These are phyloP conservation scores for Brettanomyces anomalus DNA, from an alignment of 805 yeast genomes.

Conservation along the genomic window DNA sequence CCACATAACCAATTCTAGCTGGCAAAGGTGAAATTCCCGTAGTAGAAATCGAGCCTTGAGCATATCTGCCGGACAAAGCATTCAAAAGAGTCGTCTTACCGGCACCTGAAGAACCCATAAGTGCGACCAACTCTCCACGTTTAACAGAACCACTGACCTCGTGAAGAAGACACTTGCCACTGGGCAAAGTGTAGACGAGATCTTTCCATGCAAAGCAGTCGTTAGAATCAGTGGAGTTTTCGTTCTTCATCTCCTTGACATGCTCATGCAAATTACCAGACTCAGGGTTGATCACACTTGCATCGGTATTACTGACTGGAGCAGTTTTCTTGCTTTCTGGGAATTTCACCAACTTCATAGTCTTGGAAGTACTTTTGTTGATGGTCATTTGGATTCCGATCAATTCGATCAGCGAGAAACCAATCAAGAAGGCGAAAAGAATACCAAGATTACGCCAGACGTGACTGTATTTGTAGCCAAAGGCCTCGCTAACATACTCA, in stretches of 20 bases:
- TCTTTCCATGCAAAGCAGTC: constrained; percentile 12
- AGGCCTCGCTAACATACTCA: constrained; percentile 36
- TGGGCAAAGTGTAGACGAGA: constrained; percentile 17
- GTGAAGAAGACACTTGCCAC: constrained; percentile 18
- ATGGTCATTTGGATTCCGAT: constrained; percentile 15
- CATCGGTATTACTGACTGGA: not conserved
- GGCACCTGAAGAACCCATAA: constrained; percentile 42
- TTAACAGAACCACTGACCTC: constrained; percentile 20
- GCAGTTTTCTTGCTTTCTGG: not conserved
- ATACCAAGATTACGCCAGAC: constrained; percentile 30
- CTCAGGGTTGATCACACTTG: constrained; percentile 5
- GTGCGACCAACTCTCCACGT: constrained; percentile 34
- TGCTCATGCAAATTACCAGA: not conserved
- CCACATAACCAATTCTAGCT: constrained; percentile 43
- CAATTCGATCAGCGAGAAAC: constrained; percentile 13
- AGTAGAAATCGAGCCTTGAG: constrained; percentile 39
- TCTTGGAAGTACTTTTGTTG: constrained; percentile 9
- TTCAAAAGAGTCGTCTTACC: constrained; percentile 44
- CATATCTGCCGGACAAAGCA: constrained; percentile 35
- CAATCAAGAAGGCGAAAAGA: constrained; percentile 18
- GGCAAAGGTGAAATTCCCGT: constrained; percentile 19
- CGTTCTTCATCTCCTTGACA: not conserved
- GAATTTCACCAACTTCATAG: not conserved
- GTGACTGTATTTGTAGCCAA: constrained; percentile 34
- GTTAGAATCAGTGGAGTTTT: not conserved